Evolutionary conservation across 108 stramenopile species (phyloP), one percentile per base, ranked within the genome.

Genomic region (Nitzschia sp.): DNA sequence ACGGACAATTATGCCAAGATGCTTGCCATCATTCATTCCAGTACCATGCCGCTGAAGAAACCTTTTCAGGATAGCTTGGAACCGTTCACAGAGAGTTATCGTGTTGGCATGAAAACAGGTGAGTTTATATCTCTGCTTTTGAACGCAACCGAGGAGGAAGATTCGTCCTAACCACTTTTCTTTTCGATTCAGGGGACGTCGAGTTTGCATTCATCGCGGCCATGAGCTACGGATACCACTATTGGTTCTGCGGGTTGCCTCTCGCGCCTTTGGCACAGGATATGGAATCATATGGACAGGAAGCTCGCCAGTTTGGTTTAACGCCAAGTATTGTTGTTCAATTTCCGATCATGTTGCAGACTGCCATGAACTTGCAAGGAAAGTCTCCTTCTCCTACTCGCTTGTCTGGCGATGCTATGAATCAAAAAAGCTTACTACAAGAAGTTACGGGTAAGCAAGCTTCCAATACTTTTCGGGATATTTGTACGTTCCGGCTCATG

Each of bases 211-310:
- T 25, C 31, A 36, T 54, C 27, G 68, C 79, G 19, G 35, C 28
- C 27, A 47, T 74, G n/a, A 25, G 26, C 4, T 79, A 79, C 36
- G 32, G 36, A 13, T 54, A 49, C 26, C 0, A 34, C 9, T 73
- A 69, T 27, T 36, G 73, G 17, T 64, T 18, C 54, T 18, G 54
- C 29, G 78, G 78, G 6, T 54, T 79, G 19, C 72, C 78, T 2
- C 32, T 79, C 25, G 48, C 26, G 3, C 55, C 61, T 2, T 59
- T 78, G 25, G 45, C 38, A 23, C 8, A 49, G 23, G 77, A 78
- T 30, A 28, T 78, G 64, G 32, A 27, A 42, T 58, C 63, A 25
- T 72, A 45, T 54, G 1, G 25, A 3, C 36, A 67, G 31, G 64
- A 72, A 36, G 54, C 63, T 2, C n/a, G 31, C n/a, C 48, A 36